These are phyloP conservation scores for Pinus tabuliformis DNA, from an alignment of 75 land plant genomes.

Conservation along the genomic window DNA sequence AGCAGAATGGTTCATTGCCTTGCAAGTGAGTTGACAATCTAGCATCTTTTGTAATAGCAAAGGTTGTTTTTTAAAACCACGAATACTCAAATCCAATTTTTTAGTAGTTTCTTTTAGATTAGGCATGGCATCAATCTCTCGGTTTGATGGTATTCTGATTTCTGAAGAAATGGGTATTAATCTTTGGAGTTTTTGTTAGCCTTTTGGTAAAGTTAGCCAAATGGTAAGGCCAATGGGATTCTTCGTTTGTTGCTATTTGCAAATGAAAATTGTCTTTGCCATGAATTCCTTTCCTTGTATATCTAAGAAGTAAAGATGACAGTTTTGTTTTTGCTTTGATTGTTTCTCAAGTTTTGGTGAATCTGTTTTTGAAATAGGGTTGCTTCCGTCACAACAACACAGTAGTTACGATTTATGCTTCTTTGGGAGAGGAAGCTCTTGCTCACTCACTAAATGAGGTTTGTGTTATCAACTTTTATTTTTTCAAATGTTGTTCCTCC, in stretches of 20 bases:
- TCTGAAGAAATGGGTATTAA: not conserved
- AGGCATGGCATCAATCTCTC: not conserved
- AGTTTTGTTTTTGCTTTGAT: not conserved
- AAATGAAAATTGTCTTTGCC: not conserved
- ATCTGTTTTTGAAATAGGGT: slow-evolving; percentile 44
- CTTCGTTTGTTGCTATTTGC: not conserved
- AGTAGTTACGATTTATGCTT: slow-evolving; percentile 95
- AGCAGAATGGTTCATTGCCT: slow-evolving; percentile 89
- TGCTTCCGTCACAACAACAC: slow-evolving; percentile 90
- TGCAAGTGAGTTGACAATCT: slow-evolving; percentile 57
- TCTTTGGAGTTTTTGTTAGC: too few species aligned
- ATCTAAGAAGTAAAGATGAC: not conserved
- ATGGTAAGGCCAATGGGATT: not conserved
- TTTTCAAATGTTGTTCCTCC: not conserved
- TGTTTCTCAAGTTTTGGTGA: not conserved
- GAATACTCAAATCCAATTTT: not conserved
- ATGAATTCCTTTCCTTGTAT: not conserved
- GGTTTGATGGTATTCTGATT: not conserved
- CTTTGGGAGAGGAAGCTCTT: slow-evolving; percentile 95
- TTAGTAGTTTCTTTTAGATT: not conserved
- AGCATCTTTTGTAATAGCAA: not conserved
- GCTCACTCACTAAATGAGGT: slow-evolving; percentile 96
- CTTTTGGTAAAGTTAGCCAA: slow-evolving; percentile 2
- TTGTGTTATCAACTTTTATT: not conserved
- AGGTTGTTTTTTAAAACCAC: not conserved